Evolutionary conservation across 2,329 filamentous ascomycete species (phyloP).

Genomic region (Exophiala calicioides): DNA sequence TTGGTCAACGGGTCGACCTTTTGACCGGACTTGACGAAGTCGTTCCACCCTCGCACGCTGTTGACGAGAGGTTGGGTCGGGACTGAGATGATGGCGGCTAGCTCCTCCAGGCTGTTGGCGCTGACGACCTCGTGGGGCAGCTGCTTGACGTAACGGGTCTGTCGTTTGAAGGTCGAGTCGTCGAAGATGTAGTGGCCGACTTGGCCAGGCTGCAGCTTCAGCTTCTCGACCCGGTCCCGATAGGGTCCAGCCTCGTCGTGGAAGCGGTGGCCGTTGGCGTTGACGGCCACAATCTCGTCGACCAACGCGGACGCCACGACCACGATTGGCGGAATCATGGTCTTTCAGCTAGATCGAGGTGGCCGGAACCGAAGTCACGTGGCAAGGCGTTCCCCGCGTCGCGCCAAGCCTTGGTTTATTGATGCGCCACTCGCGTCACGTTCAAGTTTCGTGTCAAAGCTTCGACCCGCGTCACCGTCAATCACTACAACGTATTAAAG

Average conservation of each 20-base stretch:
- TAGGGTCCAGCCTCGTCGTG: conserved; percentile 16
- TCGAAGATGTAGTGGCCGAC: conserved; percentile 13
- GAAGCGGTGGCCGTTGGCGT: conserved; percentile 7
- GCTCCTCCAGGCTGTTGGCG: conserved; percentile 9
- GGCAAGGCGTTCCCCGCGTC: no score
- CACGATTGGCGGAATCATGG: conserved; percentile 7
- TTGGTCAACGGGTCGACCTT: conserved; percentile 9
- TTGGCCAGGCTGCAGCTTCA: conserved; percentile 4
- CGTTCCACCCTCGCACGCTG: conserved; percentile 7
- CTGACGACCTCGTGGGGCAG: background rate
- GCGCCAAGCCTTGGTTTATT: no score
- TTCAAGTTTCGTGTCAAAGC: no score
- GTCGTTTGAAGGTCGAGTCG: background rate
- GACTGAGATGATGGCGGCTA: conserved; percentile 5
- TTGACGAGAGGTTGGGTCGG: background rate
- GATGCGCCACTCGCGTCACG: no score
- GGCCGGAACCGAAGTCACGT: no score
- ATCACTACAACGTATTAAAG: no score
- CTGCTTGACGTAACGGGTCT: conserved; percentile 8
- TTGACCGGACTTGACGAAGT: conserved; percentile 7
- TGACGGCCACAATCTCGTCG: conserved; percentile 10
- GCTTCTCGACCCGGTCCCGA: conserved; percentile 4
- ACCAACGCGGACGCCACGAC: conserved; percentile 9
- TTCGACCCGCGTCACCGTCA: no score
- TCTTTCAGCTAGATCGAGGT: no score